These are phyloP conservation scores for Aquilaria agallochum DNA, from an alignment of 441 rosid genomes.

Conservation along the genomic window DNA sequence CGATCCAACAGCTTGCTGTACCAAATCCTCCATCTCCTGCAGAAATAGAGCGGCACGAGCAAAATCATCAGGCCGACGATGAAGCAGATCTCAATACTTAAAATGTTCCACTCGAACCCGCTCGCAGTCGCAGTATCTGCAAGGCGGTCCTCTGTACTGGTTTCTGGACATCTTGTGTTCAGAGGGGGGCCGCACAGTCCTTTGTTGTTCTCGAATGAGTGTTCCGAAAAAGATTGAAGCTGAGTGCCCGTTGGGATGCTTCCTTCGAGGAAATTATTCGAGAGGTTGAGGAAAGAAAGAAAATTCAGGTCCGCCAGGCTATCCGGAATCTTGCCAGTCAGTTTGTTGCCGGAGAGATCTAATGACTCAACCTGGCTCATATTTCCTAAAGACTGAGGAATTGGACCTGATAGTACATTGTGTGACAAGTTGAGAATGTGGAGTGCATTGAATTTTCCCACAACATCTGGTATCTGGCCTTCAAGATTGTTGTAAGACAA, in stretches of 20 bases:
- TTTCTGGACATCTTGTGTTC: no score
- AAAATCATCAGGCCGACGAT: no score
- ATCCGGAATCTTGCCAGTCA: conserved; percentile 28
- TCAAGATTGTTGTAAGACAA: conserved; percentile 33
- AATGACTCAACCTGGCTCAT: no score
- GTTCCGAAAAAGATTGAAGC: no score
- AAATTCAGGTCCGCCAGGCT: conserved; percentile 30
- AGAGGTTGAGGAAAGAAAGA: conserved; percentile 30
- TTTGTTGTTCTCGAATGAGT: conserved; percentile 25
- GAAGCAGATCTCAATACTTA: no score
- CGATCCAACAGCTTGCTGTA: conserved; percentile 12
- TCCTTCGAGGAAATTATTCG: conserved; percentile 35
- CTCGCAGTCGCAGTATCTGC: background rate
- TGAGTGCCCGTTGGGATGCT: conserved; percentile 29
- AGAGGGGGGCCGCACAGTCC: conserved; percentile 23
- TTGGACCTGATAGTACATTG: conserved; percentile 22
- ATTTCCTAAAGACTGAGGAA: conserved; percentile 22
- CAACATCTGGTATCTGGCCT: conserved; percentile 31
- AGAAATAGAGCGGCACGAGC: no score
- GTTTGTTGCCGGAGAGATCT: conserved; percentile 12
- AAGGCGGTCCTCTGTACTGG: no score
- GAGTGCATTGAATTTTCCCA: conserved; percentile 28
- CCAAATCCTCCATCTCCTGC: conserved; percentile 18
- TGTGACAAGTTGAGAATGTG: conserved; percentile 33
- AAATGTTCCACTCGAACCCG: no score